These are phyloP conservation scores for Balamuthia mandrillaris DNA, from an alignment of 208 protist genomes.

Conservation along the genomic window DNA sequence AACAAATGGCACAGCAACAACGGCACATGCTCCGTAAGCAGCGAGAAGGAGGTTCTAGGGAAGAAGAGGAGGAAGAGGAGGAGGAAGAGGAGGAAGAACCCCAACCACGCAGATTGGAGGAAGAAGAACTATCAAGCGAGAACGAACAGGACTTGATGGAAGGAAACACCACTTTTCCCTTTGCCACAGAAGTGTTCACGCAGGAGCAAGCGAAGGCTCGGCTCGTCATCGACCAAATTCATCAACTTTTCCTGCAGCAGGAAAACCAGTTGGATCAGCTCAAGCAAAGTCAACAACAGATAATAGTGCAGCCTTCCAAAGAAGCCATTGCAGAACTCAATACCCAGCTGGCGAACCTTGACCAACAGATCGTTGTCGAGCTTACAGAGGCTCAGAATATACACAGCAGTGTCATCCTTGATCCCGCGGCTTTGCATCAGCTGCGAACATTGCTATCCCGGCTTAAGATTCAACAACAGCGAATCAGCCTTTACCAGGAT, in stretches of 20 bases:
- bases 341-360: slow-evolving; percentile 10
- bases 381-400: slow-evolving; percentile 2
- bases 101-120: neutral
- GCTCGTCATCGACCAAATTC: slow-evolving; percentile 29
- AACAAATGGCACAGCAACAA: neutral
- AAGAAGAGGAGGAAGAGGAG: neutral
- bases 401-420: slow-evolving; percentile 17
- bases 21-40: neutral
- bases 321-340: neutral
- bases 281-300: slow-evolving; percentile 1
- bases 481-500: neutral
- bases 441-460: neutral
- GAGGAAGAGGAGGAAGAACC: neutral
- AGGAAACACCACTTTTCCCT: neutral
- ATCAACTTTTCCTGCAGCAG: slow-evolving; percentile 1
- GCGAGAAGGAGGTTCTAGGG: neutral
- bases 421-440: slow-evolving; percentile 1
- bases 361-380: slow-evolving; percentile 28
- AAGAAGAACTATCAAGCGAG: neutral
- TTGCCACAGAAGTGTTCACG: too few species aligned
- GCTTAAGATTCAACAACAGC: slow-evolving; percentile 27
- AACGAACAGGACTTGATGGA: neutral
- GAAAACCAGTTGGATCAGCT: slow-evolving; percentile 18
- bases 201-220: slow-evolving; percentile 26
- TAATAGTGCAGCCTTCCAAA: neutral